These are phyloP conservation scores for Botrytis squamosa DNA, from an alignment of 2,329 filamentous ascomycete genomes.

Conservation along the genomic window DNA sequence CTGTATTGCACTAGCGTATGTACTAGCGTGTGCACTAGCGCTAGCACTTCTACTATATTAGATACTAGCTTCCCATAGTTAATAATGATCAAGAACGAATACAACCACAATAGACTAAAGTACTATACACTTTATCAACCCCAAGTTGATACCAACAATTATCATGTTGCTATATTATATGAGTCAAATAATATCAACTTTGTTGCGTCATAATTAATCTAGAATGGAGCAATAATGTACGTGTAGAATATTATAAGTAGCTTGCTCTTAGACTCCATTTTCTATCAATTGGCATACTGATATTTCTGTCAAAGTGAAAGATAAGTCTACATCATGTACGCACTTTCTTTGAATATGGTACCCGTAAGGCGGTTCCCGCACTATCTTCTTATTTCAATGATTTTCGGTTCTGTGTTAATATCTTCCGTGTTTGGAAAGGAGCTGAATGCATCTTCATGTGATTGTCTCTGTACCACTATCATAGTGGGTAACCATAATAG, in stretches of 20 bases:
- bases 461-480: background rate
- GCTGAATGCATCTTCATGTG: background rate
- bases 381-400: background rate
- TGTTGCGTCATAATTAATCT: background rate
- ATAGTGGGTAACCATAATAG: background rate
- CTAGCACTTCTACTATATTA: too few relatives aligned
- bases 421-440: background rate
- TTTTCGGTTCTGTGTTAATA: background rate
- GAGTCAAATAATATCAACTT: background rate
- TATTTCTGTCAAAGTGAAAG: background rate
- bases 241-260: background rate
- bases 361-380: background rate
- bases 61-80: too few relatives aligned
- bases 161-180: background rate
- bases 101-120: too few relatives aligned
- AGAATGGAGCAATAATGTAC: too few relatives aligned
- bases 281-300: too few relatives aligned
- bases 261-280: background rate
- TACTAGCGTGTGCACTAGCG: too few relatives aligned
- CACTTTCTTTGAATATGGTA: too few relatives aligned
- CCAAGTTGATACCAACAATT: too few relatives aligned
- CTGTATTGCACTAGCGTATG: too few relatives aligned
- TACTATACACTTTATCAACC: too few relatives aligned
- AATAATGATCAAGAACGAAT: too few relatives aligned
- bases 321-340: background rate